Evolutionary conservation across 73 alveolate genomes (phyloP).

Genomic region (Symbiodinium pilosum): DNA sequence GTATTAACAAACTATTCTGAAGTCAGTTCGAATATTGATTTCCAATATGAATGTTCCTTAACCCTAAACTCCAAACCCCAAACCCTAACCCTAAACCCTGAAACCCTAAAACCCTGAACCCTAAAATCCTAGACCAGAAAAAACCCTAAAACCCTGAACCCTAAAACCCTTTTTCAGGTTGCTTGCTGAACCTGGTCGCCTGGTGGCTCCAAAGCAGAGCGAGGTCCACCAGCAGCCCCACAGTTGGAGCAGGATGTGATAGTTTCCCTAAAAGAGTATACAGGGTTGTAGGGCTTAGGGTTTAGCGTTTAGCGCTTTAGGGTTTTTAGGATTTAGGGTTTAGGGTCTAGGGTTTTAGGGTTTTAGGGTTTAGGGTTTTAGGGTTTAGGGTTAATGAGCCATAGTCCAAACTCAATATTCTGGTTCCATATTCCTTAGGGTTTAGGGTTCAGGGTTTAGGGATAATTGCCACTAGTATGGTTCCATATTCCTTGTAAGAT

Average conservation of each 20-base stretch:
- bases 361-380: not conserved
- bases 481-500: too few species aligned
- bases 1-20: too few species aligned
- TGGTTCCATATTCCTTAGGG: too few species aligned
- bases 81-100: not conserved
- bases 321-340: not conserved
- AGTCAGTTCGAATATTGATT: too few species aligned
- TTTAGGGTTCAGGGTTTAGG: too few species aligned
- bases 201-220: not conserved
- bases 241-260: too few species aligned
- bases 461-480: too few species aligned
- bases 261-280: too few species aligned
- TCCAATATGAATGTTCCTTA: too few species aligned
- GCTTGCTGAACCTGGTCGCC: not conserved
- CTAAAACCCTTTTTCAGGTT: not conserved
- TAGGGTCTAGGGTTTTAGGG: not conserved
- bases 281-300: not conserved
- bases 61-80: not conserved
- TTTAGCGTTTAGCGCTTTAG: too few species aligned
- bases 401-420: too few species aligned
- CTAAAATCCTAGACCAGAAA: not conserved
- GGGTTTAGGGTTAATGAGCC: not conserved
- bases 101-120: not conserved
- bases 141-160: not conserved
- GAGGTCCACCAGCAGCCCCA: not conserved